Base-by-base conservation (phyloP, 2,329 filamentous ascomycete species). In the Pezicula neosporulosa region DNA sequence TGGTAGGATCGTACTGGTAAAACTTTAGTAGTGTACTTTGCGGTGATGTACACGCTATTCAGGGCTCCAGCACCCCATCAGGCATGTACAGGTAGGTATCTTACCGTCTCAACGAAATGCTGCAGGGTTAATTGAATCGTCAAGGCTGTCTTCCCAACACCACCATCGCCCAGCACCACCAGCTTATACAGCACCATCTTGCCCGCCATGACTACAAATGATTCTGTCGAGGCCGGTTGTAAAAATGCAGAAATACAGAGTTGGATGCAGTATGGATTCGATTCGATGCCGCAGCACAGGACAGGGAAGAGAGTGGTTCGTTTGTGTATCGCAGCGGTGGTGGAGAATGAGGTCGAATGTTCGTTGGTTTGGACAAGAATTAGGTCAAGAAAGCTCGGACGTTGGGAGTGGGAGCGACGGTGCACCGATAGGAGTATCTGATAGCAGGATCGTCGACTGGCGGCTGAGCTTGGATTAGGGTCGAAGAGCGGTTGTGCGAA, bases 101-200 rank as follows among this genome's bases (percentile, higher is more conserved):
- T 73, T 74, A 86, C 82, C 56, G 91, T 97, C 76, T 97, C 93
- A 65, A 97, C 92, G 70, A 99, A 99, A 73, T 99, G 94, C 73
- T 97, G 95, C 67, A 97, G 76, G 71, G 94, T 97, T 64, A 99
- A 80, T 85, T 99, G 91, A 68, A 96, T 96, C 52, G 91, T 96
- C 68, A 96, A 77, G 65, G 91, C 91, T 47, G 91, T 96, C 75
- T 96, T 96, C 63, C 91, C 91, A 56, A 96, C 91, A 73, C 91
- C 91, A 75, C 91, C 91, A 70, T 96, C 91, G 64, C 91, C 92
- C 59, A 96, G 77, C 74, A 96, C 91, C 82, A 96, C 91, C 80
- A 96, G 75, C 76, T 96, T 96, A 78, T 96, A 95, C 70, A 96
- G 76, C 68, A 91, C 92, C 90, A 95, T 95, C 79, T 93, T 92